Evolutionary conservation across 176 grass and related monocot species (phyloP).

Genomic region (Avena sativa): DNA sequence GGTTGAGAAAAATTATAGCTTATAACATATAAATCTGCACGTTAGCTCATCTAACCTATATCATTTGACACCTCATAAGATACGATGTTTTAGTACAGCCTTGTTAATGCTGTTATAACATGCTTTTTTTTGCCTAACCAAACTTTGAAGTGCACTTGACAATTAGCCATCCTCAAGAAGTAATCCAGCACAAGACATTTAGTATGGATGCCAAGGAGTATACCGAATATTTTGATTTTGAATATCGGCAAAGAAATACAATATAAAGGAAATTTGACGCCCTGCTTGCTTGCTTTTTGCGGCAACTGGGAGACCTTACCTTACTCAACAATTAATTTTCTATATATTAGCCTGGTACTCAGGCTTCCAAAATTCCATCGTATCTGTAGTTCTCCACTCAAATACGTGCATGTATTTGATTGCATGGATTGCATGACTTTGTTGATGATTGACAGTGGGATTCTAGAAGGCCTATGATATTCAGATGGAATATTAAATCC

Average conservation of each 20-base stretch:
- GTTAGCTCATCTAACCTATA: constrained; percentile 3
- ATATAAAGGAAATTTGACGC: no score
- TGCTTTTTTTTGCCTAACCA: background rate
- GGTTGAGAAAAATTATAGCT: background rate
- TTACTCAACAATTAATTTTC: background rate
- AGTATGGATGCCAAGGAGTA: no score
- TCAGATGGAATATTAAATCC: background rate
- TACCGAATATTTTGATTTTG: no score
- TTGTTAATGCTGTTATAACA: constrained; percentile 16
- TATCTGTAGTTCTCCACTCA: background rate
- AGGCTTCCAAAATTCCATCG: background rate
- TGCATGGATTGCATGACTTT: background rate
- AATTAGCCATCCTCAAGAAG: no score
- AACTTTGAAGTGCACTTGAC: background rate
- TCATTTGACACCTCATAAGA: background rate
- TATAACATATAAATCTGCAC: background rate
- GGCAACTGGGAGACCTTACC: background rate
- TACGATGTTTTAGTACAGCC: background rate
- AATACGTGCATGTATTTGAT: background rate
- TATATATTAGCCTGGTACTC: background rate
- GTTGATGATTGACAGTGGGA: background rate
- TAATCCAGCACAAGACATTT: no score
- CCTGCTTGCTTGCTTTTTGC: no score
- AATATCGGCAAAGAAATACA: no score
- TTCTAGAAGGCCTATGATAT: constrained; percentile 7